Base-by-base conservation (phyloP, 345 rosid species). In the Populus tremula region DNA sequence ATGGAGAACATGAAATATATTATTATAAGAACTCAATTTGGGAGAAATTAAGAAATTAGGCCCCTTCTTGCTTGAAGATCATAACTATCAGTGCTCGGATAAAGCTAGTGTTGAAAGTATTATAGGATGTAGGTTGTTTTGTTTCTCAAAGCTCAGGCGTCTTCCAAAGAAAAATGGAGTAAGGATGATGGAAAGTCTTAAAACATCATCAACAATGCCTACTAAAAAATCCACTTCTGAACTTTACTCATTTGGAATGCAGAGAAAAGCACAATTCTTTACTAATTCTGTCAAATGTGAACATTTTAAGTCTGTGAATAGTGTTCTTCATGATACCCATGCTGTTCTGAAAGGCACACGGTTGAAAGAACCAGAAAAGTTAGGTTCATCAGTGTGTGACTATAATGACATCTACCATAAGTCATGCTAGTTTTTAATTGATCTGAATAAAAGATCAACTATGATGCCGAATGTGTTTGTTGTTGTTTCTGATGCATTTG, bases 401-500 rank as follows among this genome's bases (percentile, higher is more conserved):
- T 91, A 90, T 80, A 89, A 90, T 72, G 98, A 87, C 80, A 87
- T 94, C 78, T 90, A 94, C 77, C 84, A 84, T 79, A 93, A 87
- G 89, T 76, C 91, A 70, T 84, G 88, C 77, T 85, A 88, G 14
- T 94, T 90, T 85, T 72, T 91, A 36, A 72, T 79, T 61, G 79
- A 67, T 85, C 78, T 93, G 86, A 91, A 87, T 80, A 88, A 85
- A 73, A 88, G 80, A 63, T 79, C 83, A 38, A 78, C 84, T 67
- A 69, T 59, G 27, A 45, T 85, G 74, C 91, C 94, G 74, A 79
- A 75, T 62, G 72, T 90, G 74, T 93, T 83, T 80, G 66, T 90
- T 77, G 92, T 94, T 72, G 89, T 87, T 75, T 88, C 91, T 75
- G 98, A 94, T 87, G 98, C 98, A 53, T 94, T 89, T 84, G 98